A percentile compares a stretch with the other conserved stretches of the same genome.
These are phyloP conservation scores for Cystobasidium sp. DNA, from an alignment of 1,284 basidiomycete species.

Conservation along the genomic window DNA sequence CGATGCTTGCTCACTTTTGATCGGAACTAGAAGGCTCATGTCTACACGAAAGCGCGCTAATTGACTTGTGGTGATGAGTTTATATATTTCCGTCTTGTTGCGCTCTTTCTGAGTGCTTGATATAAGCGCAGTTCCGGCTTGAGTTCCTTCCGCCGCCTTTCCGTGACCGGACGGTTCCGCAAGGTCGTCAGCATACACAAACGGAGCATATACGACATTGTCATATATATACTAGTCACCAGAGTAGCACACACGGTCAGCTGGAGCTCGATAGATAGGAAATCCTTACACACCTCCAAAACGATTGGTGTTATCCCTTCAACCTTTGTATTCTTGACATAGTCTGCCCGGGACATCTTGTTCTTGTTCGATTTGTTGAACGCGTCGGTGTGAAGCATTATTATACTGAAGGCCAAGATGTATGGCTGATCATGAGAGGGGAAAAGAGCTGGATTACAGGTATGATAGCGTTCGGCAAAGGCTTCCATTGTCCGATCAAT, in stretches of 20 bases:
- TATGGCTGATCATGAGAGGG: conserved; percentile 81
- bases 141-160: not conserved
- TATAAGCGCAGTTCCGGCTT: not conserved
- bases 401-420: conserved; percentile 94
- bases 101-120: conserved; percentile 45
- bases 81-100: conserved; percentile 84
- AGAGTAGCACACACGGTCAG: not conserved
- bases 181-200: conserved; percentile 93
- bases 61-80: conserved; percentile 78
- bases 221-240: conserved; percentile 82
- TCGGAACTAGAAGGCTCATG: conserved; percentile 67
- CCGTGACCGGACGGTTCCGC: not conserved
- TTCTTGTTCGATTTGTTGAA: conserved; percentile 97
- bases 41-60: conserved; percentile 77
- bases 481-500: conserved; percentile 97
- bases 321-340: conserved; percentile 84
- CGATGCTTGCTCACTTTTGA: conserved; percentile 40
- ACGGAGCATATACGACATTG: conserved; percentile 91
- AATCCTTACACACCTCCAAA: conserved; percentile 69
- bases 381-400: conserved; percentile 95
- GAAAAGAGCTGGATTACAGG: conserved; percentile 84
- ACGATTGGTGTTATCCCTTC: conserved; percentile 83
- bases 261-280: not conserved
- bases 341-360: conserved; percentile 91
- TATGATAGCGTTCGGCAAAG: conserved; percentile 81